Percentiles rank a stretch among this genome's conserved stretches.
phyloP scores from a whole-genome alignment of 441 rosid genomes.

The Pelargonium citronellum region DNA sequence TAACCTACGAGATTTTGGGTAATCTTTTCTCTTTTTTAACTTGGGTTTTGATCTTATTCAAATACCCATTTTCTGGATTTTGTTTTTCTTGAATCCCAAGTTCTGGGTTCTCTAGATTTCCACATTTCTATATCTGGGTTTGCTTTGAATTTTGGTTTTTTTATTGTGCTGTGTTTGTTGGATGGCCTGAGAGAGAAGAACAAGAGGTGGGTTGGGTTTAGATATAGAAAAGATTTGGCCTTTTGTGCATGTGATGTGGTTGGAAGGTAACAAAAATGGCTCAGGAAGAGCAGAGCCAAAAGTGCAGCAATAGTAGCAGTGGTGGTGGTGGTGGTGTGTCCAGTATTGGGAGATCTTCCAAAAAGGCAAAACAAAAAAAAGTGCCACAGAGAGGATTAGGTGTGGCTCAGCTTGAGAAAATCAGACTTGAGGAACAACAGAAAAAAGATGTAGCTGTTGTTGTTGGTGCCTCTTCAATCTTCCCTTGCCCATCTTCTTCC shows the following conservation, averaged over 20 bases:
- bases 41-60: conserved; percentile 16
- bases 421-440: conserved; percentile 3
- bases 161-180: neutral
- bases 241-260: neutral
- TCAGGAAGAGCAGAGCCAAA: conserved; percentile 36
- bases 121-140: neutral
- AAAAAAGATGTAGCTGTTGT: neutral
- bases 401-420: conserved; percentile 11
- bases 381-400: conserved; percentile 10
- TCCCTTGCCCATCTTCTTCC: neutral
- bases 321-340: conserved; percentile 18
- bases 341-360: conserved; percentile 14
- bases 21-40: conserved; percentile 18
- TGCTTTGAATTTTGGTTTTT: neutral
- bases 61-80: conserved; percentile 23
- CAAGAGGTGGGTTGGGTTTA: neutral
- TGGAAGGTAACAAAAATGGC: conserved; percentile 27
- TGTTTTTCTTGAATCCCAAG: conserved; percentile 11
- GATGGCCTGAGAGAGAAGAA: neutral
- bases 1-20: conserved; percentile 32
- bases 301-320: conserved; percentile 22
- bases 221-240: neutral
- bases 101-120: conserved; percentile 8
- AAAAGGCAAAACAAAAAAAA: conserved; percentile 1
- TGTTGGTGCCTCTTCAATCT: neutral